Base-by-base conservation (phyloP, 106 monocot genomes). In the Vanilla planifolia region DNA sequence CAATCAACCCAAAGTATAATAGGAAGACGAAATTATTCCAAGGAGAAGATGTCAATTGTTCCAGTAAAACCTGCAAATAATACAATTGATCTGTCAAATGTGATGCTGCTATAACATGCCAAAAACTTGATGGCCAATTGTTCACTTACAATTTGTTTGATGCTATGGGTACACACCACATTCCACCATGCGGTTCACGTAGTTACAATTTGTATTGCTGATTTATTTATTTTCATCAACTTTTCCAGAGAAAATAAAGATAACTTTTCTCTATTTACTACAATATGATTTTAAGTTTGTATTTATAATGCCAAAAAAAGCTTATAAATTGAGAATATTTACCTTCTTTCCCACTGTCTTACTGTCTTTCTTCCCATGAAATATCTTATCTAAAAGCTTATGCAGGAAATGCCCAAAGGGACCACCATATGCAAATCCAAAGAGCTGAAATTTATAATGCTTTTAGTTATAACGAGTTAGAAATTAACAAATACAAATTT, bases 321-420 rank as follows among this genome's bases (percentile, higher is more conserved):
- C n/a, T n/a, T n/a, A n/a, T n/a, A n/a, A n/a, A 55, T 15, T 32
- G 30, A 3, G 32, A 32, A 37, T 37, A 15, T n/a, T 32, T 55
- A 73, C 93, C 85, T 93, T 93, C 59, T 93, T 93, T 2, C 82
- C 88, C n/a, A 92, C 75, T 0, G 92, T 92, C 51, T 77, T 87
- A 8, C 67, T 84, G 26, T 92, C 87, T 62, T 72, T 86, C 86
- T 80, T 87, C 3, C 87, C 92, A 36, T 76, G 80, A 72, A 92
- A 92, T 33, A 92, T 80, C 27, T 40, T 62, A 52, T 87, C 86
- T 67, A 92, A 51, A 36, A 78, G 19, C 57, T 83, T 92, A 29
- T 92, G 92, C 28, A 80, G 34, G 53, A 72, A 78, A 43, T 92
- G 92, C 43, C 92, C 92, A 57, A 84, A 77, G 19, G 92, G 92